Evolutionary conservation across 2,329 filamentous ascomycete species (phyloP).

Genomic region (Aspergillus pseudoglaucus): DNA sequence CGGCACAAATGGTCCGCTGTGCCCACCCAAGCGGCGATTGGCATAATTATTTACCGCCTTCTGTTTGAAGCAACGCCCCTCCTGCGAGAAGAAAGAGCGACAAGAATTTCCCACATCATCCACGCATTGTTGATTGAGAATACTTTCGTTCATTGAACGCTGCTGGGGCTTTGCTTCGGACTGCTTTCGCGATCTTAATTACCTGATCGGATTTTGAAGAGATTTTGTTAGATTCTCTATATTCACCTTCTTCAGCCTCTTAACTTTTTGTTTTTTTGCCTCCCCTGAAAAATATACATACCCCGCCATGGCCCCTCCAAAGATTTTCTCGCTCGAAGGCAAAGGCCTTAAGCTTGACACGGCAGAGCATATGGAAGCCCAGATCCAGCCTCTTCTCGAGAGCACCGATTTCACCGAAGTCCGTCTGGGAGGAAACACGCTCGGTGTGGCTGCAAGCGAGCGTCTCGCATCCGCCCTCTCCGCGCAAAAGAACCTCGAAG

Average conservation of each 20-base stretch:
- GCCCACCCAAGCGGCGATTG: conserved; percentile 14
- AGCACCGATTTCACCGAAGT: conserved; percentile 71
- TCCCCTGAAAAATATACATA: conserved; percentile 18
- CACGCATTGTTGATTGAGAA: background rate
- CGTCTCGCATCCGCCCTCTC: conserved; percentile 75
- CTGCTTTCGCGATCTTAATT: conserved; percentile 2
- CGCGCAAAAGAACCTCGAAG: conserved; percentile 73
- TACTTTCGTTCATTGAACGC: background rate
- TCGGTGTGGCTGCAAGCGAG: conserved; percentile 82
- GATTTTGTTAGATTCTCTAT: background rate
- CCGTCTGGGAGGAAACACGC: conserved; percentile 79
- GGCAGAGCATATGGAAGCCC: conserved; percentile 74
- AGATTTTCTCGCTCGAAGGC: conserved; percentile 78
- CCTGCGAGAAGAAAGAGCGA: background rate
- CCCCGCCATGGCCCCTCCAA: conserved; percentile 48
- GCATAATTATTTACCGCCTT: conserved; percentile 6
- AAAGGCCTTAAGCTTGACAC: conserved; percentile 89
- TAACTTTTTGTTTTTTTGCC: background rate
- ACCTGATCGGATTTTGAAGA: background rate
- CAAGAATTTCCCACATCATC: background rate
- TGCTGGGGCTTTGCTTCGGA: background rate
- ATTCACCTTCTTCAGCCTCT: background rate
- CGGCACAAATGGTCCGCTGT: conserved; percentile 14
- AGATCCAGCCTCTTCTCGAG: conserved; percentile 68
- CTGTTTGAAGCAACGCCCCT: background rate